Evolutionary conservation across 768 basidiomycete genomes (phyloP).

Genomic region (Stropharia rugosoannulata): DNA sequence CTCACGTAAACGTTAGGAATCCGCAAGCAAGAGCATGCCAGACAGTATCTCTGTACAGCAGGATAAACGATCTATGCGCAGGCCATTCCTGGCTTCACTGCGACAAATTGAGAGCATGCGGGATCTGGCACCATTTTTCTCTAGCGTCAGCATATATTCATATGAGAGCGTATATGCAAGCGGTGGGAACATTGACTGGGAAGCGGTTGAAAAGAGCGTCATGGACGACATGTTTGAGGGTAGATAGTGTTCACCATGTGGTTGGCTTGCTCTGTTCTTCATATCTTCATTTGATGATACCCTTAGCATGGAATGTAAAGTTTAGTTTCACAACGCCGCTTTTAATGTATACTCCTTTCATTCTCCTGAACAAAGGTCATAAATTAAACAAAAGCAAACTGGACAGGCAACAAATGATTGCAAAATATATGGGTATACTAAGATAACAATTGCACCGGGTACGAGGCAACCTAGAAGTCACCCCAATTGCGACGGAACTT

Average conservation of each 20-base stretch:
- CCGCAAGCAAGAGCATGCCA: slow-evolving; percentile 21
- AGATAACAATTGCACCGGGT: background rate
- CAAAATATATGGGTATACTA: slow-evolving; percentile 1
- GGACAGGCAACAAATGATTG: background rate
- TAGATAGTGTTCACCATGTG: slow-evolving; percentile 22
- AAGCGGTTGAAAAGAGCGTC: slow-evolving; percentile 78
- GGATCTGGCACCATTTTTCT: slow-evolving; percentile 89
- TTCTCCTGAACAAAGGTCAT: slow-evolving; percentile 1
- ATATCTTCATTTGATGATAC: slow-evolving; percentile 5
- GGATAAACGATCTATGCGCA: slow-evolving; percentile 56
- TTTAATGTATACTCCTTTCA: background rate
- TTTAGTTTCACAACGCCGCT: background rate
- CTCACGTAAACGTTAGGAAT: slow-evolving; percentile 22
- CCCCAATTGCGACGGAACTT: slow-evolving; percentile 89
- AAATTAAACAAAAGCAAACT: slow-evolving; percentile 11
- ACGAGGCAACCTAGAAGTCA: slow-evolving; percentile 56
- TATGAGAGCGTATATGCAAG: slow-evolving; percentile 91
- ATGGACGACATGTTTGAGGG: slow-evolving; percentile 91
- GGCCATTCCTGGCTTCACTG: slow-evolving; percentile 67
- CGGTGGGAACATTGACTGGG: slow-evolving; percentile 85
- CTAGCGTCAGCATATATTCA: slow-evolving; percentile 81
- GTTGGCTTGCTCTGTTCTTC: background rate
- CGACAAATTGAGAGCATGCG: slow-evolving; percentile 81
- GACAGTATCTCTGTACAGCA: slow-evolving; percentile 26
- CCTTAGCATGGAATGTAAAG: background rate